These are phyloP conservation scores for Fusarium burgessii DNA, from an alignment of 2,329 filamentous ascomycete species.

Conservation along the genomic window DNA sequence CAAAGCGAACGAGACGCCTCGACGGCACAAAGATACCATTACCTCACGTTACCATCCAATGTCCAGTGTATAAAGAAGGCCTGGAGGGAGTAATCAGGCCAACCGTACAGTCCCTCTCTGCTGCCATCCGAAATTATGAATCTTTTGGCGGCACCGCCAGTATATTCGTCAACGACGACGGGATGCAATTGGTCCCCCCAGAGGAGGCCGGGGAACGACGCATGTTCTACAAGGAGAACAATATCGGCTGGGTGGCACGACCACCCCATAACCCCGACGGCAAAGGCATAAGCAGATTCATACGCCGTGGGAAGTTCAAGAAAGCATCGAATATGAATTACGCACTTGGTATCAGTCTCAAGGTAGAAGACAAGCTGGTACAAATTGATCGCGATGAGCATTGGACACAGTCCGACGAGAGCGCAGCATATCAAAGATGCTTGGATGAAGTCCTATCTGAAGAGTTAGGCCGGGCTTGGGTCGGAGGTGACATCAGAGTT, in stretches of 20 bases:
- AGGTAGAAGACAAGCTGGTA: conserved; percentile 64
- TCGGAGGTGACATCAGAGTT: neutral
- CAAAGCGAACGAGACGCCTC: neutral
- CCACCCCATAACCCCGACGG: conserved; percentile 44
- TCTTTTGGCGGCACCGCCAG: conserved; percentile 72
- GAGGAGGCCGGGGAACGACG: conserved; percentile 61
- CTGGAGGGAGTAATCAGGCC: conserved; percentile 59
- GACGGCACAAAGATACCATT: conserved; percentile 3
- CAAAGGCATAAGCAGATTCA: conserved; percentile 54
- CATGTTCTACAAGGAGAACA: conserved; percentile 68
- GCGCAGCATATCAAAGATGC: neutral
- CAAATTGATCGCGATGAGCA: neutral
- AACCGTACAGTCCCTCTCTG: conserved; percentile 65
- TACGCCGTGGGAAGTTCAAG: conserved; percentile 71
- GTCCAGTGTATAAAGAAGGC: conserved; percentile 58
- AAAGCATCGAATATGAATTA: conserved; percentile 78
- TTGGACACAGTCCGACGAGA: neutral
- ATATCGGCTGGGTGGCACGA: conserved; percentile 67
- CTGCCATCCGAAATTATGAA: conserved; percentile 70
- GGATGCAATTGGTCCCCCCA: conserved; percentile 69
- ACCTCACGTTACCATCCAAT: conserved; percentile 59
- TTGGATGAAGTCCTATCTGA: neutral
- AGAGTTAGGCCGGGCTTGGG: neutral
- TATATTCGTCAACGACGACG: conserved; percentile 76
- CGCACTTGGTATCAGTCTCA: conserved; percentile 64